phyloP scores from a whole-genome alignment of 148 eudicot species.

The Dysphania ambrosioides region DNA sequence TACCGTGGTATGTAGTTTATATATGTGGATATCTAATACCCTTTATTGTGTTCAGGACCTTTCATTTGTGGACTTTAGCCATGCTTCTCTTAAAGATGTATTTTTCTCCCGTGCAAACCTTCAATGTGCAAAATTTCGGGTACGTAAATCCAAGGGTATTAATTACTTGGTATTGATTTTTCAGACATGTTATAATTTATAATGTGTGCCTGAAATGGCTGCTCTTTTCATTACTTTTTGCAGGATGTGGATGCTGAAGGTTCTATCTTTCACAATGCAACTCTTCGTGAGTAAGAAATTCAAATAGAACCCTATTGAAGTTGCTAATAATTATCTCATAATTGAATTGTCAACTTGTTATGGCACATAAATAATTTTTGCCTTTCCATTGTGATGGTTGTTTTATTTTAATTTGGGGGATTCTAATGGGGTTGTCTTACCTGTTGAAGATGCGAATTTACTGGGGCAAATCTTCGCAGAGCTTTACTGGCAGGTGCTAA shows the following conservation, averaged over 20 bases:
- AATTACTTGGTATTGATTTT: no score
- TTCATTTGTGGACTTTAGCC: constrained; percentile 90
- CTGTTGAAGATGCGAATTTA: constrained; percentile 90
- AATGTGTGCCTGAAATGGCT: not conserved
- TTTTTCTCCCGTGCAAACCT: constrained; percentile 98
- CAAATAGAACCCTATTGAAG: constrained; percentile 2
- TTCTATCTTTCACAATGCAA: constrained; percentile 86
- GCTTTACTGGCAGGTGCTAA: constrained; percentile 81
- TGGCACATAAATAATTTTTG: not conserved
- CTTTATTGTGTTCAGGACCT: constrained; percentile 52
- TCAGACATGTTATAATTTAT: not conserved
- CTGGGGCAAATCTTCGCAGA: constrained; percentile 92
- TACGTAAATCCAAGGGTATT: constrained; percentile 21
- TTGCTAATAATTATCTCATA: not conserved
- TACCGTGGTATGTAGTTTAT: not conserved
- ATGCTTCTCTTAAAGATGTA: constrained; percentile 74
- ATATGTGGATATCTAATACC: not conserved
- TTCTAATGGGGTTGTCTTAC: constrained; percentile 35
- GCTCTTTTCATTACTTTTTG: constrained; percentile 15
- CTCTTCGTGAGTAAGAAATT: constrained; percentile 79
- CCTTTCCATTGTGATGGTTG: constrained; percentile 17
- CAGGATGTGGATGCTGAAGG: constrained; percentile 94
- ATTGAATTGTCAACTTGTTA: constrained; percentile 2
- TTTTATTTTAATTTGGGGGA: constrained; percentile 5
- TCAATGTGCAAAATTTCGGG: constrained; percentile 89